Evolutionary conservation across 371 early-diverging fungal species (phyloP).

Genomic region (Choanephora cucurbitarum): DNA sequence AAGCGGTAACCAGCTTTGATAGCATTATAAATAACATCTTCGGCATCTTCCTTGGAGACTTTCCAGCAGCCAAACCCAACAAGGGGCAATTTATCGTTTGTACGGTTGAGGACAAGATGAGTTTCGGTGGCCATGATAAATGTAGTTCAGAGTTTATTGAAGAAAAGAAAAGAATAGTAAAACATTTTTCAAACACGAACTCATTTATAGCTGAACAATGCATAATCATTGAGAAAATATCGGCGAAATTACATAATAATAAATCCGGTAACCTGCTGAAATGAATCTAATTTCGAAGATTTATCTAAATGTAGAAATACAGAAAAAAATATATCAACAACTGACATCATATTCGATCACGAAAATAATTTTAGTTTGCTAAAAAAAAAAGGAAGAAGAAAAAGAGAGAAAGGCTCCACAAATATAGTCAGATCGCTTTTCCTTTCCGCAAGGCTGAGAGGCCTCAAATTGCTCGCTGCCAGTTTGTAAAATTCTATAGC

Average conservation of each 20-base stretch:
- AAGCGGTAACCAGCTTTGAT: conserved; percentile 43
- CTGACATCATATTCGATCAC: no score
- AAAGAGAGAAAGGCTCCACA: no score
- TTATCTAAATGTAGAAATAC: conserved; percentile 4
- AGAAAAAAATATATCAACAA: no score
- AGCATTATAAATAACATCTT: conserved; percentile 43
- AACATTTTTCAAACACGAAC: background rate
- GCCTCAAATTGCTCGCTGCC: no score
- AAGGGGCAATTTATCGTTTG: conserved; percentile 43
- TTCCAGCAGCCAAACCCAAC: conserved; percentile 44
- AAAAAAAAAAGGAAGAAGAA: no score
- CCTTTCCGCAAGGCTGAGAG: no score
- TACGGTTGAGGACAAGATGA: conserved; percentile 27
- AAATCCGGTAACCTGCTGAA: background rate
- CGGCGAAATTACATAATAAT: conserved; percentile 13
- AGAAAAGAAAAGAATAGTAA: conserved; percentile 37
- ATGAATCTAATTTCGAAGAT: conserved; percentile 2
- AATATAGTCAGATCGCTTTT: no score
- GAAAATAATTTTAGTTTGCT: no score
- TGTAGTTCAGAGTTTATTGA: conserved; percentile 57
- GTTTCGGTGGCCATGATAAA: conserved; percentile 24
- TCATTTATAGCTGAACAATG: background rate
- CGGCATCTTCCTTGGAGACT: conserved; percentile 29
- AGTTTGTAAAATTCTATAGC: no score
- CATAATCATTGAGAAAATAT: background rate